Base-by-base conservation (phyloP, 163 green algal genomes). In the Coccomyxa subellipsoidea region DNA sequence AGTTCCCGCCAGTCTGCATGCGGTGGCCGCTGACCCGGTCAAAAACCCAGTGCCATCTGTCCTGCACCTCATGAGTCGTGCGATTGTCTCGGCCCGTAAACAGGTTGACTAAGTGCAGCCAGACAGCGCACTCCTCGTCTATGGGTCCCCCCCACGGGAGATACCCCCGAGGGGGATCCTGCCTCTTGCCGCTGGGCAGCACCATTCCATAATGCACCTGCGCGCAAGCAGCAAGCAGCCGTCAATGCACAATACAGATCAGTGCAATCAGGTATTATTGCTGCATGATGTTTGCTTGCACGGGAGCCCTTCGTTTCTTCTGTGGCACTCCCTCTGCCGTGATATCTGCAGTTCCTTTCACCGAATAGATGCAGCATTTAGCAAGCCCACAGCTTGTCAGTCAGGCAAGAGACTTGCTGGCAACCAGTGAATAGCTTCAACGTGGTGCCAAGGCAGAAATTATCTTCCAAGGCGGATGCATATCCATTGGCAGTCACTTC, bases 181-280 rank as follows among this genome's bases (percentile, higher is more conserved):
- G 37, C 76, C 29, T 15, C 38, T 80, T 69, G 38, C 38, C 39
- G 29, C 76, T 69, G 0, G 76, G 76, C 38, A 80, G 39, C 37
- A 80, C 76, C 76, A 80, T 80, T 6, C 76, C 76, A 8, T 80
- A 80, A 27, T 80, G 76, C 76, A 80, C 76, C 76, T 80, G 38
- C 38, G 21, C 38, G 4, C 31, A 34, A 73, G 69, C 9, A 23
- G 31, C 4, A 76, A 76, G n/a, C 31, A 36, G 4, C 69, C 27
- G 69, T 18, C 4, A 39, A 38, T 4, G 25, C 4, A 7, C 34
- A n/a, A n/a, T n/a, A n/a, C n/a, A n/a, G n/a, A n/a, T n/a, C n/a
- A n/a, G n/a, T n/a, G n/a, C n/a, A n/a, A n/a, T n/a, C n/a, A n/a
- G n/a, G n/a, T n/a, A n/a, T n/a, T n/a, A n/a, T n/a, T 35, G 69